Base-by-base conservation (phyloP, 1,139 yeast genomes). In the Groenewaldozyma sp. region DNA sequence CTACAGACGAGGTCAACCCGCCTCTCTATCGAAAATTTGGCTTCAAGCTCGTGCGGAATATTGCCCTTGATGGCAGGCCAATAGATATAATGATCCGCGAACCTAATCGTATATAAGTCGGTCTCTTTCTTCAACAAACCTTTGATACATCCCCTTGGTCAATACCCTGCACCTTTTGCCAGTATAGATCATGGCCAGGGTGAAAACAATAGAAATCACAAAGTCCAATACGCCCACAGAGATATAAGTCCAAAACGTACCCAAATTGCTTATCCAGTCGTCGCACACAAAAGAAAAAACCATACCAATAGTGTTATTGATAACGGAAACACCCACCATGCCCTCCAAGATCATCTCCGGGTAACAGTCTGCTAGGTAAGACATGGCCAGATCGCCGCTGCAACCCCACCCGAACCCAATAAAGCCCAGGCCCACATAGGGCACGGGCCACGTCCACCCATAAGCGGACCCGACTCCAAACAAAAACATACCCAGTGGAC, bases 241-340 rank as follows among this genome's bases (percentile, higher is more conserved):
- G 49, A 82, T 78, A 57, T 81, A 82, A 0, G 93, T 79, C 49
- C 78, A 75, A 35, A 76, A 70, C 19, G 79, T 76, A 2, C 94
- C 93, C 26, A 76, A 62, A 6, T 73, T 69, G 36, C 71, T 80
- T 41, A 82, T 60, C 88, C 93, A 81, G 31, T 71, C 64, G 13
- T 86, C 79, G 51, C 93, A 82, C 11, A 74, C 75, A 59, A 83
- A 83, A 1, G 94, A 82, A 59, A 83, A 83, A 20, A 81, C 68
- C 62, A 84, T 78, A 13, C 87, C 87, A 52, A 82, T 72, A 35
- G 79, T 70, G 60, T 83, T 83, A 64, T 82, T 83, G 58, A 83
- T 82, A 45, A 82, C 73, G 10, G 93, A 73, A 18, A 83, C 93
- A 39, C 93, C 91, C 39, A 82, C 84, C 93, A 83, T 82, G 36